Conservation (phyloP, 2,329 filamentous ascomycete species). For the Canariomyces notabilis region DNA sequence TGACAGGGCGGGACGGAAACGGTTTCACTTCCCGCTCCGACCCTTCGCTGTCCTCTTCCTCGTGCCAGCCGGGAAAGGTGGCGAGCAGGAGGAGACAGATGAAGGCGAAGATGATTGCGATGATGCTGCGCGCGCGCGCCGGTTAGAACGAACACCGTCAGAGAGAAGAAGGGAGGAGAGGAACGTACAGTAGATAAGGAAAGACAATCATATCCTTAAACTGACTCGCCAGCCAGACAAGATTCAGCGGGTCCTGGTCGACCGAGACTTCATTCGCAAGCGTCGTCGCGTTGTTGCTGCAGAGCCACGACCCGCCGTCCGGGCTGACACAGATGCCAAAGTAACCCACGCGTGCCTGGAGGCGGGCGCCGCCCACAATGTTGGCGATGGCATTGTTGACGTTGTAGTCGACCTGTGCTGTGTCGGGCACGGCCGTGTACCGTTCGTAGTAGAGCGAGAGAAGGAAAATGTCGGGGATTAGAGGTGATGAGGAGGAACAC, state of each 20-base stretch:
- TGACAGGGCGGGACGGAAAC: constrained; percentile 87
- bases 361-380: constrained; percentile 76
- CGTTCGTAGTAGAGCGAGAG: constrained; percentile 95
- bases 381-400: constrained; percentile 81
- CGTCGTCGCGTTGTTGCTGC: constrained; percentile 93
- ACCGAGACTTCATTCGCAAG: constrained; percentile 83
- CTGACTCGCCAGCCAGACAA: constrained; percentile 94
- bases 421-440: constrained; percentile 76
- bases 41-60: constrained; percentile 74
- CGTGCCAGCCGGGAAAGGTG: constrained; percentile 96
- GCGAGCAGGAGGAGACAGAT: constrained; percentile 91
- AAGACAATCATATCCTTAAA: constrained; percentile 99
- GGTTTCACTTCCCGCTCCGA: constrained; percentile 88
- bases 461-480: constrained; percentile 94
- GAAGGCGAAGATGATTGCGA: constrained; percentile 96
- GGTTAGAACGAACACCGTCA: no score
- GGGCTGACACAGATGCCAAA: constrained; percentile 96
- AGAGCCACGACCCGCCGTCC: constrained; percentile 85
- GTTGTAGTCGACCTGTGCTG: constrained; percentile 85
- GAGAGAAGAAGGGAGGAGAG: not conserved
- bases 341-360: constrained; percentile 92
- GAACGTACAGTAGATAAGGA: constrained; percentile 81
- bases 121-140: constrained; percentile 58
- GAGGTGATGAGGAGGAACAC: constrained; percentile 91
- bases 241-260: constrained; percentile 91